Conservation (phyloP, 1,139 yeast species). For the Eremothecium gossypii region DNA sequence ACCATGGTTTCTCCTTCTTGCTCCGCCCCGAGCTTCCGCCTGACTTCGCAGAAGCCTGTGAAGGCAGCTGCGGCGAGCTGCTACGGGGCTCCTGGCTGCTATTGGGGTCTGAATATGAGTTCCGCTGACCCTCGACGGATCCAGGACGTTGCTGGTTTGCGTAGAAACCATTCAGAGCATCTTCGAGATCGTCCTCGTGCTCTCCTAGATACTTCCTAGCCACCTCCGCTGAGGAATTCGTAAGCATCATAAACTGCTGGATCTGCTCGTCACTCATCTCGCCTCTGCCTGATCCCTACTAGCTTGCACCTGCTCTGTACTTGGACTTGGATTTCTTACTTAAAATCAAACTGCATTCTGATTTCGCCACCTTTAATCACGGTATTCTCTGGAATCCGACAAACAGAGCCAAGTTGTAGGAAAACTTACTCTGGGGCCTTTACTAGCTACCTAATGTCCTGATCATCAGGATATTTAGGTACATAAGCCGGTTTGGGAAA, state of each 20-base stretch:
- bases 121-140: background rate
- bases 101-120: slow-evolving; percentile 1
- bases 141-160: slow-evolving; percentile 5
- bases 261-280: slow-evolving; percentile 28
- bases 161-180: slow-evolving; percentile 30
- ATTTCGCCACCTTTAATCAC: too few species aligned
- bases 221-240: slow-evolving; percentile 37
- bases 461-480: too few species aligned
- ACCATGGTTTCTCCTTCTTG: slow-evolving; percentile 28
- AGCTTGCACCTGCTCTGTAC: background rate
- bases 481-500: too few species aligned
- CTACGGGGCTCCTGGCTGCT: slow-evolving; percentile 2
- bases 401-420: too few species aligned
- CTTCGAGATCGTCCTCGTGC: slow-evolving; percentile 25
- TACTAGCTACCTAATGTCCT: too few species aligned
- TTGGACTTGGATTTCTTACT: too few species aligned
- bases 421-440: too few species aligned
- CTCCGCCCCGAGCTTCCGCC: background rate
- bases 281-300: background rate
- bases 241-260: slow-evolving; percentile 45
- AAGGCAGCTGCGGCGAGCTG: slow-evolving; percentile 1
- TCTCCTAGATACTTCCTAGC: slow-evolving; percentile 37
- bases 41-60: background rate
- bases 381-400: too few species aligned
- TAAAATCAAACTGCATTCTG: too few species aligned